These are phyloP conservation scores for Coffea canephora DNA, from an alignment of 257 asterid species.

Conservation along the genomic window DNA sequence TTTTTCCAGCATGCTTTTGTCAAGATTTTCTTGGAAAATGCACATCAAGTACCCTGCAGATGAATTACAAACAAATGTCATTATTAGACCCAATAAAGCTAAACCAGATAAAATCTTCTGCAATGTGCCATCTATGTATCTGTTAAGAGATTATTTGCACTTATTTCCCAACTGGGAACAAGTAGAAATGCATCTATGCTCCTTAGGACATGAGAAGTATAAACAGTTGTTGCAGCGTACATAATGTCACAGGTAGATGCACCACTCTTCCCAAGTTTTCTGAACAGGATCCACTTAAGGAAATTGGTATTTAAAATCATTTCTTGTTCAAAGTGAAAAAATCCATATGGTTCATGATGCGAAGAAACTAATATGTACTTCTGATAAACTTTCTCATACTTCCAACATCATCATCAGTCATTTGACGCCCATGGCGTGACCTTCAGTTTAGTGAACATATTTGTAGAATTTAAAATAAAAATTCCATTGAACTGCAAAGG, in stretches of 20 bases:
- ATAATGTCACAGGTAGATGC: not conserved
- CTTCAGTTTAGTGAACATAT: not conserved
- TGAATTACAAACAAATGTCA: slow-evolving; percentile 7
- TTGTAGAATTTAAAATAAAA: not conserved
- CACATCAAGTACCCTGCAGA: slow-evolving; percentile 93
- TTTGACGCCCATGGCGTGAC: not conserved
- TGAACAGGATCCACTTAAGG: not conserved
- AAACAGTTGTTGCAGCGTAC: not conserved
- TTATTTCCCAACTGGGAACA: not conserved
- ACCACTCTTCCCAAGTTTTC: not conserved
- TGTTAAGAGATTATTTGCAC: not conserved
- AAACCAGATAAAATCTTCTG: not conserved
- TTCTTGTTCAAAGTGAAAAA: not conserved
- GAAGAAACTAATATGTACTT: not conserved
- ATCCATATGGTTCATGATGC: not conserved
- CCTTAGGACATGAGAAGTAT: not conserved
- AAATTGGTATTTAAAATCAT: not conserved
- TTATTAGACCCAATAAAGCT: not conserved
- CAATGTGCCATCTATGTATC: not conserved
- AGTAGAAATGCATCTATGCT: not conserved
- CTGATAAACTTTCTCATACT: not conserved
- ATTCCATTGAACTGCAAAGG: not conserved
- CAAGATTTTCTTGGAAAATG: slow-evolving; percentile 77
- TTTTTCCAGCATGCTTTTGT: slow-evolving; percentile 51
- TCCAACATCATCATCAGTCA: not conserved